Evolutionary conservation across 2,329 filamentous ascomycete genomes (phyloP).

Genomic region (Moelleriella libera): DNA sequence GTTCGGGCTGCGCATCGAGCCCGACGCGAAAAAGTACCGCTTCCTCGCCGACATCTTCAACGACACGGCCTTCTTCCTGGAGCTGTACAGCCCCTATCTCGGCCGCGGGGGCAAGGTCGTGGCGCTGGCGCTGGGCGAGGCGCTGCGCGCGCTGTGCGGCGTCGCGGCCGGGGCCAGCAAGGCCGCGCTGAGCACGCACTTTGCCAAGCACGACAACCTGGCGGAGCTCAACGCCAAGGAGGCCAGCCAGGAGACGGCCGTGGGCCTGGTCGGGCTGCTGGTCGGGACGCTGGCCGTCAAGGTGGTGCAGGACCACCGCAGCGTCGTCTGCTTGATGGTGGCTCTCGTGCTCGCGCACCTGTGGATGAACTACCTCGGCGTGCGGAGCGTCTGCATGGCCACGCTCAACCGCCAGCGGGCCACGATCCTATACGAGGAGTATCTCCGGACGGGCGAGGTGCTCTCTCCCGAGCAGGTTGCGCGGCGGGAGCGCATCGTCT

Average conservation of each 20-base stretch:
- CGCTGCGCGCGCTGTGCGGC: constrained; percentile 57
- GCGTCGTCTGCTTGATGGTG: constrained; percentile 63
- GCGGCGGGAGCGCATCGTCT: constrained; percentile 47
- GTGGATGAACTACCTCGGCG: constrained; percentile 73
- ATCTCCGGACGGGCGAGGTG: constrained; percentile 32
- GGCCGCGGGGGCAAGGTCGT: constrained; percentile 36
- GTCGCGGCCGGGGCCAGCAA: constrained; percentile 85
- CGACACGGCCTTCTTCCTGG: constrained; percentile 73
- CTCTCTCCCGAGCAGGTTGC: constrained; percentile 55
- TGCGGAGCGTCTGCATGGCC: constrained; percentile 69
- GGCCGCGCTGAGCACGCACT: constrained; percentile 82
- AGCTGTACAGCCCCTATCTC: constrained; percentile 65
- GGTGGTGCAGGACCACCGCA: constrained; percentile 51
- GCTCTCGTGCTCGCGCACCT: constrained; percentile 64
- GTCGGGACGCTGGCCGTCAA: constrained; percentile 71
- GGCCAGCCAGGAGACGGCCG: constrained; percentile 86
- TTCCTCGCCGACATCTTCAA: constrained; percentile 83
- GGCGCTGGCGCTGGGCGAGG: constrained; percentile 34
- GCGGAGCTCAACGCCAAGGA: constrained; percentile 93
- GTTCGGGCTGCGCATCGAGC: constrained; percentile 70
- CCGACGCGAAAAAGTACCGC: constrained; percentile 82
- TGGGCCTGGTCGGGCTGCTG: constrained; percentile 78
- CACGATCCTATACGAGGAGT: constrained; percentile 56
- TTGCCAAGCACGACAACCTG: constrained; percentile 74
- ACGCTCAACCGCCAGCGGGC: constrained; percentile 79